Percentiles rank a stretch among this genome's conserved stretches.
Conservation (phyloP, 2,329 filamentous ascomycete genomes). For the Penicillium sp. region DNA sequence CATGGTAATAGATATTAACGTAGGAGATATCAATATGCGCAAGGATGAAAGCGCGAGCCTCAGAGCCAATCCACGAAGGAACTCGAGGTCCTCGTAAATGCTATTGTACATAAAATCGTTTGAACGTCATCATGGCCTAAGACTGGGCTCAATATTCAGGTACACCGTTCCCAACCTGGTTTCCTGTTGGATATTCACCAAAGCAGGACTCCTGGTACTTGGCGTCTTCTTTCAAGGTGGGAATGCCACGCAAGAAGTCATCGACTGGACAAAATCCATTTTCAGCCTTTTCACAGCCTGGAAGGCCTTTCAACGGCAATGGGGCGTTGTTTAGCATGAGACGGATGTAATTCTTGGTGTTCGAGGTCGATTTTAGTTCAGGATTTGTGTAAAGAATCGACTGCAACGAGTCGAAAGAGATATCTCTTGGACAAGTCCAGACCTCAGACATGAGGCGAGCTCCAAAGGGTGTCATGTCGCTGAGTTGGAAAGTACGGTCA, state of each 20-base stretch:
- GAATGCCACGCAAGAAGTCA: slow-evolving; percentile 24
- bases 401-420: slow-evolving; percentile 22
- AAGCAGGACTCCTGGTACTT: slow-evolving; percentile 30
- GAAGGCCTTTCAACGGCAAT: slow-evolving; percentile 25
- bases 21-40: too few relatives aligned
- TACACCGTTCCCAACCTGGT: slow-evolving; percentile 24
- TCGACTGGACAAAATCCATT: slow-evolving; percentile 30
- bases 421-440: slow-evolving; percentile 44
- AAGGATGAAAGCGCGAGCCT: too few relatives aligned
- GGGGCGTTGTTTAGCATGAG: slow-evolving; percentile 30
- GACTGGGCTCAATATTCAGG: slow-evolving; percentile 6
- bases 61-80: too few relatives aligned
- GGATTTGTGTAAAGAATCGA: slow-evolving; percentile 36
- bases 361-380: slow-evolving; percentile 6
- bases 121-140: too few relatives aligned
- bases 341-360: slow-evolving; percentile 25
- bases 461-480: slow-evolving; percentile 51
- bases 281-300: slow-evolving; percentile 19
- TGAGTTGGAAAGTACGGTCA: slow-evolving; percentile 46
- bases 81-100: too few relatives aligned
- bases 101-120: too few relatives aligned
- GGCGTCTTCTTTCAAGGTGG: slow-evolving; percentile 22
- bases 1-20: too few relatives aligned
- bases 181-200: slow-evolving; percentile 21
- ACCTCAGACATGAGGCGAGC: slow-evolving; percentile 52